These are phyloP conservation scores for Boletus eberwhitei DNA, from an alignment of 768 basidiomycete genomes.

Conservation along the genomic window DNA sequence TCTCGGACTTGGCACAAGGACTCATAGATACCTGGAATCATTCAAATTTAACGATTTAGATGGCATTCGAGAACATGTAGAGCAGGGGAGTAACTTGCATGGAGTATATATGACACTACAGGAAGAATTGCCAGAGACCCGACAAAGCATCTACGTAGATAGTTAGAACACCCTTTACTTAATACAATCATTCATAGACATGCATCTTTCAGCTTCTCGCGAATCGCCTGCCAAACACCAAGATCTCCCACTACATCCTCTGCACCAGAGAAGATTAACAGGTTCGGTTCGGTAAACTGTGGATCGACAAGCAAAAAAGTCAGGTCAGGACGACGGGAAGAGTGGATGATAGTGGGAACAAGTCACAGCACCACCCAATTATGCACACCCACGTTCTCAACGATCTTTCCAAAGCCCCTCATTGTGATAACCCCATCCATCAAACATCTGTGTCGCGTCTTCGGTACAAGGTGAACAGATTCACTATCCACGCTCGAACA, in stretches of 20 bases:
- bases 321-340: background rate
- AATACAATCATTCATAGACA: background rate
- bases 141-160: background rate
- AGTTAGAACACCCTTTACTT: too few relatives aligned
- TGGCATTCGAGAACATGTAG: background rate
- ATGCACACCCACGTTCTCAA: conserved; percentile 63
- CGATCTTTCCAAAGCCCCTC: conserved; percentile 80
- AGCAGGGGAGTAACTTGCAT: too few relatives aligned
- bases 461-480: conserved; percentile 61
- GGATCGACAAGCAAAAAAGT: background rate
- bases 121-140: background rate
- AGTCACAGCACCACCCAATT: background rate
- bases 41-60: background rate
- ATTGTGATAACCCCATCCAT: conserved; percentile 84
- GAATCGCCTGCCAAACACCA: conserved; percentile 70
- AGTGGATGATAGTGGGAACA: background rate
- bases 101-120: conserved; percentile 8
- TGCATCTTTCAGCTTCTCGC: conserved; percentile 55
- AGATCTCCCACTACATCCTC: conserved; percentile 74
- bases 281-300: conserved; percentile 81
- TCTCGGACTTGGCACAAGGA: conserved; percentile 1
- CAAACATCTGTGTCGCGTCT: conserved; percentile 84
- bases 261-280: conserved; percentile 78
- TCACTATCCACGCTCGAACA: conserved; percentile 86
- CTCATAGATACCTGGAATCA: background rate